phyloP scores from a whole-genome alignment of 2,329 filamentous ascomycete genomes.

The Nigrograna mackinnonii region DNA sequence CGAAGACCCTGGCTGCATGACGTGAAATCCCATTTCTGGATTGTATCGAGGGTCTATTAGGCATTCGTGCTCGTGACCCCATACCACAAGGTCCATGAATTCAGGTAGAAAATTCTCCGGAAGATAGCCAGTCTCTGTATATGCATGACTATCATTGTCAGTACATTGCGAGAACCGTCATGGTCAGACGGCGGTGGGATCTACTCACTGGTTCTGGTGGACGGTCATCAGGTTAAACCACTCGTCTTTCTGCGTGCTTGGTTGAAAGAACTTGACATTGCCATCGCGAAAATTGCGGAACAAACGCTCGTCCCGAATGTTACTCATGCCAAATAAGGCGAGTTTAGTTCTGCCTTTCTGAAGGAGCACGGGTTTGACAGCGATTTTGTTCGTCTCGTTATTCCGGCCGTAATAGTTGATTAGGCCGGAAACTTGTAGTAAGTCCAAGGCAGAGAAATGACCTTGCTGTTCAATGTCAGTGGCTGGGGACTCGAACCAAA shows the following conservation, averaged over 20 bases:
- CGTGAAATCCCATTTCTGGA: constrained; percentile 85
- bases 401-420: constrained; percentile 96
- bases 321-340: constrained; percentile 91
- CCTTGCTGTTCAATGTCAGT: constrained; percentile 61
- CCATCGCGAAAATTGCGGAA: constrained; percentile 92
- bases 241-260: constrained; percentile 76
- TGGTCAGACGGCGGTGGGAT: no score
- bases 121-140: constrained; percentile 90
- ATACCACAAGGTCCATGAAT: constrained; percentile 89
- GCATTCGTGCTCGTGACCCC: constrained; percentile 98
- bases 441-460: constrained; percentile 85
- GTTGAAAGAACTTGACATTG: constrained; percentile 91
- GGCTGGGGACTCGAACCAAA: not conserved
- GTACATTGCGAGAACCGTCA: no score
- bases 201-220: constrained; percentile 80
- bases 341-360: constrained; percentile 94
- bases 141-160: constrained; percentile 70
- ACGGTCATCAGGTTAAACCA: constrained; percentile 97
- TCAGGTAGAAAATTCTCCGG: constrained; percentile 91
- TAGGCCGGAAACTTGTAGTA: constrained; percentile 87
- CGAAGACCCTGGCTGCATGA: constrained; percentile 97
- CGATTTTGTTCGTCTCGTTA: constrained; percentile 90
- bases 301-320: constrained; percentile 92
- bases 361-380: constrained; percentile 86
- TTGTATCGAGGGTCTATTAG: constrained; percentile 83